These are phyloP conservation scores for Lunasporangiospora selenospora DNA, from an alignment of 192 early-diverging fungal genomes.

Conservation along the genomic window DNA sequence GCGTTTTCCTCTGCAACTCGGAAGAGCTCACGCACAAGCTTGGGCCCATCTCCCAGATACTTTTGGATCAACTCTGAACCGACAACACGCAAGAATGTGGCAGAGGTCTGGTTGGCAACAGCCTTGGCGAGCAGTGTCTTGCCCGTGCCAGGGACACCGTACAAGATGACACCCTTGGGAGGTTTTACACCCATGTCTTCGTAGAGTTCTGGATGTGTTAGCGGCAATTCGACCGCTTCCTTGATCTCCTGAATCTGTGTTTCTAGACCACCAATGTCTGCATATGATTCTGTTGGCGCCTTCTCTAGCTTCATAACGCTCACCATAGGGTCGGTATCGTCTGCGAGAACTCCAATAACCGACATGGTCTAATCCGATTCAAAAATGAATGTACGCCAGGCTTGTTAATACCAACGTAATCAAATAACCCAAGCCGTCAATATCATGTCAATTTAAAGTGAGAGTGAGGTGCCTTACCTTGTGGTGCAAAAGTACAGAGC, in stretches of 20 bases:
- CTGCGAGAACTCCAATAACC: slow-evolving; percentile 93
- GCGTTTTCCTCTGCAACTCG: slow-evolving; percentile 95
- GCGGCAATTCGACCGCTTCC: slow-evolving; percentile 95
- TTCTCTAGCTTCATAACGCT: slow-evolving; percentile 99
- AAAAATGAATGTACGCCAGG: background rate
- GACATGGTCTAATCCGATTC: slow-evolving; percentile 65
- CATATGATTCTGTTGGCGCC: slow-evolving; percentile 98
- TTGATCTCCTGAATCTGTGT: slow-evolving; percentile 98
- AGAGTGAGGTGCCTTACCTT: slow-evolving; percentile 72
- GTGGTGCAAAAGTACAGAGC: slow-evolving; percentile 93
- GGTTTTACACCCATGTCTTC: slow-evolving; percentile 99
- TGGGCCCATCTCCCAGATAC: slow-evolving; percentile 98
- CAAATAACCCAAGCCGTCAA: background rate
- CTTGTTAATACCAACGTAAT: background rate
- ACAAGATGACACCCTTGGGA: slow-evolving; percentile 96
- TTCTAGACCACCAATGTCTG: slow-evolving; percentile 97
- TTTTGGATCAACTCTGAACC: slow-evolving; percentile 99
- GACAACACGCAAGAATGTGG: slow-evolving; percentile 96
- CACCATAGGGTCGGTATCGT: slow-evolving; percentile 98
- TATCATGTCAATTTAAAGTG: too few species aligned
- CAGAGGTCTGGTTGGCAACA: slow-evolving; percentile 97
- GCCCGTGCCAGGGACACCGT: slow-evolving; percentile 92
- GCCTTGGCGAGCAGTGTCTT: slow-evolving; percentile 98
- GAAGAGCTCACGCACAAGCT: slow-evolving; percentile 97
- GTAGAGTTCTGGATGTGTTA: slow-evolving; percentile 97